Percentiles rank a stretch among this genome's conserved stretches.
These are phyloP conservation scores for Uronychia setigera DNA, from an alignment of 73 alveolate genomes.

Conservation along the genomic window DNA sequence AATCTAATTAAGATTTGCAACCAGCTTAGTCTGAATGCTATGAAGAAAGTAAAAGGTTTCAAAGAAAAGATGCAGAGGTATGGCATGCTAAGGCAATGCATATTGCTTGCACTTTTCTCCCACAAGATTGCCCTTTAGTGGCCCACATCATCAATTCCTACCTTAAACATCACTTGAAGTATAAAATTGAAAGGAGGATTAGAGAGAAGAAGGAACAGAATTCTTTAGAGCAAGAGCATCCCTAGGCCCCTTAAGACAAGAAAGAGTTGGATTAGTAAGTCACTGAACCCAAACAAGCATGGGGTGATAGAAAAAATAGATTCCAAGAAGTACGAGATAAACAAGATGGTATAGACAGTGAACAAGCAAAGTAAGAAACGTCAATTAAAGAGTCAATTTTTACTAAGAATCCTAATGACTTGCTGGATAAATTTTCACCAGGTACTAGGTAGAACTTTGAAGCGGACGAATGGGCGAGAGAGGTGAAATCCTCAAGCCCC, in stretches of 20 bases:
- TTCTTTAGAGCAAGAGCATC: neutral
- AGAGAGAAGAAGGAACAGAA: neutral
- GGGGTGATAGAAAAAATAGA: too few species aligned
- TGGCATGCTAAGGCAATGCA: conserved; percentile 80
- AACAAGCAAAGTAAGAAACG: too few species aligned
- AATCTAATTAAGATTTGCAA: neutral
- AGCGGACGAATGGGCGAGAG: neutral
- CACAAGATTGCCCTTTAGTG: conserved; percentile 51
- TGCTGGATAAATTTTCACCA: neutral
- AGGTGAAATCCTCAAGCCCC: too few species aligned
- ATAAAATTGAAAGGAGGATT: neutral
- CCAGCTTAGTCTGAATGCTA: neutral
- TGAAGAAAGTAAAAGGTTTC: neutral
- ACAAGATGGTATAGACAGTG: too few species aligned
- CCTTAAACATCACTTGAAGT: neutral
- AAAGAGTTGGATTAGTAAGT: neutral
- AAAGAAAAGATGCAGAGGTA: conserved; percentile 63
- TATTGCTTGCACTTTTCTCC: conserved; percentile 69
- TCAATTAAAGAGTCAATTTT: too few species aligned
- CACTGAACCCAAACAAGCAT: neutral
- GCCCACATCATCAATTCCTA: conserved; percentile 18
- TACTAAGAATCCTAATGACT: neutral
- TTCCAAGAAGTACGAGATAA: too few species aligned
- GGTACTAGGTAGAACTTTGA: neutral
- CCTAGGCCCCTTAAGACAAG: neutral